These are phyloP conservation scores for Phytophthora hibernalis DNA, from an alignment of 352 stramenopile species.

Conservation along the genomic window DNA sequence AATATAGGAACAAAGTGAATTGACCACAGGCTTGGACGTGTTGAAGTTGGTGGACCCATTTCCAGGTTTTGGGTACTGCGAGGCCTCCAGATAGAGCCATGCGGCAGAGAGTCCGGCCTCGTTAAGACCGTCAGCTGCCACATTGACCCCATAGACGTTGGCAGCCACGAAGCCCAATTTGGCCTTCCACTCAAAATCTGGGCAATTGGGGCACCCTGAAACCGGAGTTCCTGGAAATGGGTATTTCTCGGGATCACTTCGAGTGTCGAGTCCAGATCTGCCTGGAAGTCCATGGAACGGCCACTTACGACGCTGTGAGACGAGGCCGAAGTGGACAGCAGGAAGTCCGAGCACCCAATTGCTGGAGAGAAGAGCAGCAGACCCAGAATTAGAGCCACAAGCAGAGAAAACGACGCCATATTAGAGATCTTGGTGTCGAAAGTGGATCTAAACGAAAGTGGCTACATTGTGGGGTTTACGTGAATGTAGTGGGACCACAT, in stretches of 20 bases:
- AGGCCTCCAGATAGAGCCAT: slow-evolving; percentile 53
- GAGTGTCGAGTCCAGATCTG: slow-evolving; percentile 49
- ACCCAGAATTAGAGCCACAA: slow-evolving; percentile 6
- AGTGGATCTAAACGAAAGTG: not conserved
- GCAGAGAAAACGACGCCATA: not conserved
- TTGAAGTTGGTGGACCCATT: slow-evolving; percentile 30
- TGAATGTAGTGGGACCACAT: not conserved
- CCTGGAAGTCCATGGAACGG: slow-evolving; percentile 66
- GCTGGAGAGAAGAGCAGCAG: not conserved
- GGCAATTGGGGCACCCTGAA: slow-evolving; percentile 44
- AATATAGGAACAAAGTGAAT: slow-evolving; percentile 74
- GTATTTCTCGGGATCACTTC: slow-evolving; percentile 62
- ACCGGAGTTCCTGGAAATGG: slow-evolving; percentile 54
- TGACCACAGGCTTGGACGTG: slow-evolving; percentile 55
- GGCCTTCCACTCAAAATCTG: slow-evolving; percentile 51
- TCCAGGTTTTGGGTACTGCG: slow-evolving; percentile 56
- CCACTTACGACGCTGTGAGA: slow-evolving; percentile 46
- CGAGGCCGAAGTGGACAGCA: slow-evolving; percentile 43
- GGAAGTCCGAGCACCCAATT: slow-evolving; percentile 62
- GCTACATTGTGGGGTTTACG: slow-evolving; percentile 14
- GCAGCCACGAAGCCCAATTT: slow-evolving; percentile 57
- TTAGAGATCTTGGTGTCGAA: not conserved
- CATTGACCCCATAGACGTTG: slow-evolving; percentile 65
- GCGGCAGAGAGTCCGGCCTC: slow-evolving; percentile 59
- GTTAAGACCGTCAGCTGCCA: slow-evolving; percentile 62